Conservation (phyloP, 2,329 filamentous ascomycete species). For the Paecilomyces variotii region DNA sequence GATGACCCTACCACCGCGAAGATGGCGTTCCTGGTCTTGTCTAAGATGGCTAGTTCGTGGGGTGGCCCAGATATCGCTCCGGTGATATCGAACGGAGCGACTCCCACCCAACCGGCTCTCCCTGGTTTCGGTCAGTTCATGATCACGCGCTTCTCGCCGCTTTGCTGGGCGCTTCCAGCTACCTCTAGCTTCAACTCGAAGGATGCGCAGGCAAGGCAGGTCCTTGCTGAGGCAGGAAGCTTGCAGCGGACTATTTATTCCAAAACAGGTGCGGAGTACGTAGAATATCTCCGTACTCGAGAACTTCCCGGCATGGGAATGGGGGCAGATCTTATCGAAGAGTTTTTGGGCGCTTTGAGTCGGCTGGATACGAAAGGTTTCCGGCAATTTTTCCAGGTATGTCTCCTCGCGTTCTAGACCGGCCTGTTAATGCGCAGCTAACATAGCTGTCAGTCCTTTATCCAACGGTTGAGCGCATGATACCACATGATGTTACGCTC, state of each 20-base stretch:
- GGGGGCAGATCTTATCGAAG: conserved; percentile 37
- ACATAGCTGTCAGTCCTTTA: conserved; percentile 28
- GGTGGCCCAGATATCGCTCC: conserved; percentile 69
- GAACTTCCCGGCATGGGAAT: conserved; percentile 43
- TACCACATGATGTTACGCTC: conserved; percentile 10
- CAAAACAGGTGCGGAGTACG: conserved; percentile 79
- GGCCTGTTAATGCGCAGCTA: neutral
- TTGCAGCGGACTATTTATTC: conserved; percentile 84
- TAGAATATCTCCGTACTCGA: conserved; percentile 41
- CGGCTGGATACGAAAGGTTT: conserved; percentile 39
- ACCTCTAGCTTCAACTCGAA: conserved; percentile 71
- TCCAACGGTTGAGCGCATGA: conserved; percentile 39
- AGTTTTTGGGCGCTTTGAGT: conserved; percentile 39
- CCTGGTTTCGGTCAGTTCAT: conserved; percentile 90
- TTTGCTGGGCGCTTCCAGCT: conserved; percentile 82
- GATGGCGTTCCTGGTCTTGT: conserved; percentile 74
- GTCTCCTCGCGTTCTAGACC: conserved; percentile 3
- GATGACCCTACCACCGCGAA: conserved; percentile 58
- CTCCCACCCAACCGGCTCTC: conserved; percentile 42
- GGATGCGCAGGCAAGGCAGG: conserved; percentile 82
- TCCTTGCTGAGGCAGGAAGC: conserved; percentile 77
- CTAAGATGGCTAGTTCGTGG: conserved; percentile 79
- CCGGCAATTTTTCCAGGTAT: conserved; percentile 42
- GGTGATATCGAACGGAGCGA: conserved; percentile 19
- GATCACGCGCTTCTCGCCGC: conserved; percentile 76